Evolutionary conservation across 73 alveolate species (phyloP).

Genomic region (Paraurostyla sp.): DNA sequence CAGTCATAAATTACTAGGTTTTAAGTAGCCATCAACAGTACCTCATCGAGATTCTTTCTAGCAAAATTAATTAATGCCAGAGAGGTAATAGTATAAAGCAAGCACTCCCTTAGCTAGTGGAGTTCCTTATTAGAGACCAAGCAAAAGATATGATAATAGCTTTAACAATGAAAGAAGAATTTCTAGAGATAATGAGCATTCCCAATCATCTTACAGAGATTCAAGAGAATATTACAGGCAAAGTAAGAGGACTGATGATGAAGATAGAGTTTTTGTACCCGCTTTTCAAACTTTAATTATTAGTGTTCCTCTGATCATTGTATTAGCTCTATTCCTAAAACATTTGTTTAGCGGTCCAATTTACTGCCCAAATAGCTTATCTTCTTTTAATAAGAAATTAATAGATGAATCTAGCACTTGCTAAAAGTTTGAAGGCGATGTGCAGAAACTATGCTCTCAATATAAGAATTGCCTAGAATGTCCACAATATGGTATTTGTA

Average conservation of each 20-base stretch:
- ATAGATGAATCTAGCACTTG: neutral
- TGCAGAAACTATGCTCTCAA: neutral
- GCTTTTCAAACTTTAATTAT: neutral
- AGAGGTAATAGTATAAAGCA: too few relatives aligned
- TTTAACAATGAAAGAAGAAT: neutral
- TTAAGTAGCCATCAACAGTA: neutral
- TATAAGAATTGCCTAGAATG: constrained; percentile 9
- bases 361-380: neutral
- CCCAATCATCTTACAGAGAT: too few relatives aligned
- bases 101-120: neutral
- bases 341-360: neutral
- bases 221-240: neutral
- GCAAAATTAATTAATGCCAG: neutral
- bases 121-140: constrained; percentile 1
- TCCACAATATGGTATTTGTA: constrained; percentile 10
- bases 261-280: neutral
- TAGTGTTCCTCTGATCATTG: neutral
- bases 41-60: neutral
- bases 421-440: neutral
- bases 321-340: neutral
- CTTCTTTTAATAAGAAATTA: neutral
- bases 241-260: neutral
- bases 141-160: neutral
- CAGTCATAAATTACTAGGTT: neutral
- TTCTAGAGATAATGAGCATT: too few relatives aligned